Conservation (phyloP, 768 basidiomycete species). For the Boletus sensibilis region DNA sequence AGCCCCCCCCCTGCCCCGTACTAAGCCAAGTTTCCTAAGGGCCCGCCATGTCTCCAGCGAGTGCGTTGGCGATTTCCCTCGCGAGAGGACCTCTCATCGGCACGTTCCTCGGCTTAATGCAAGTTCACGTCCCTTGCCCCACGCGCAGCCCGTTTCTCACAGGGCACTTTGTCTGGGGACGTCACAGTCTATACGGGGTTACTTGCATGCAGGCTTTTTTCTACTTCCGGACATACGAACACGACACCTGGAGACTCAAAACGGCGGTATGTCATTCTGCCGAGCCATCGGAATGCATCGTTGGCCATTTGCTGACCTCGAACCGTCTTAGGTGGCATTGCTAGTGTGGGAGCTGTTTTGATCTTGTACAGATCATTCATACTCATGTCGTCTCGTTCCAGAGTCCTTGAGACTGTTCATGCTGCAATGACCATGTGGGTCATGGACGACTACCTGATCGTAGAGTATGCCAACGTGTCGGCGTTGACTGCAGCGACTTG, state of each 20-base stretch:
- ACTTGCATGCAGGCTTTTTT: constrained; percentile 30
- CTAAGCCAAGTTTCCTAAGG: neutral
- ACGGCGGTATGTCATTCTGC: constrained; percentile 15
- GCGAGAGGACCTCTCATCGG: constrained; percentile 29
- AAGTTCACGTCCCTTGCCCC: neutral
- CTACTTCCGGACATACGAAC: constrained; percentile 26
- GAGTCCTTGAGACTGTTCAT: constrained; percentile 23
- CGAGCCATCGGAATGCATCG: neutral
- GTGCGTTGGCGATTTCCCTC: constrained; percentile 9
- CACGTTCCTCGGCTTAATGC: constrained; percentile 23
- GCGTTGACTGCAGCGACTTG: constrained; percentile 16
- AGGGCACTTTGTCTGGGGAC: neutral
- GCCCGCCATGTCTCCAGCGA: constrained; percentile 8
- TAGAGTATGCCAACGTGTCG: constrained; percentile 11
- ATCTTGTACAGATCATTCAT: neutral
- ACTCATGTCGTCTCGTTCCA: constrained; percentile 2
- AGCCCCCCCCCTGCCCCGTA: neutral
- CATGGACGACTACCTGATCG: constrained; percentile 27
- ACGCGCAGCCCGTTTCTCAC: neutral
- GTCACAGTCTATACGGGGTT: constrained; percentile 26
- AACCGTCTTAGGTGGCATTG: constrained; percentile 16
- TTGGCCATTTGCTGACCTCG: neutral
- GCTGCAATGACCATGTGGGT: constrained; percentile 23
- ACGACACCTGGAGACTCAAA: constrained; percentile 20
- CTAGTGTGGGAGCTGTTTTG: constrained; percentile 14